Base-by-base conservation (phyloP, 257 asterid genomes). In the Capsicum chinense region DNA sequence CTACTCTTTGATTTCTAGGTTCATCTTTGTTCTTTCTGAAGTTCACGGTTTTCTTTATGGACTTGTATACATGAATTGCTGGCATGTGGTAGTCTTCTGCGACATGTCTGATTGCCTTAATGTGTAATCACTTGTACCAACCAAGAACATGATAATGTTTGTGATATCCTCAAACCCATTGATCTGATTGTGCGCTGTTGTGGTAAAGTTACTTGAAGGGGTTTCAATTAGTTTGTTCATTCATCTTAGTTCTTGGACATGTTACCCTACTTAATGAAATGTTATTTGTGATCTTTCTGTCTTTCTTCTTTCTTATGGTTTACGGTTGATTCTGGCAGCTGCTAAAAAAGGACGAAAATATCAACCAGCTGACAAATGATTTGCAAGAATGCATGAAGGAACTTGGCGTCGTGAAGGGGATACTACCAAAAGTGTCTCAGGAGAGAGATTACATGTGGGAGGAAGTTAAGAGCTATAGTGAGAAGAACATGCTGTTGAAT, bases 391-490 rank as follows among this genome's bases (percentile, higher is more conserved):
- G 94, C 87, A 90, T 89, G 89, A 93, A 90, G 87, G 99, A 95
- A 82, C 63, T 93, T 60, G 88, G 92, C 47, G 86, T 93, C 19
- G 87, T 93, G 48, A 90, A 88, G 89, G 99, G 99, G 70, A 91
- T 91, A 85, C 86, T 95, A 81, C 97, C 98, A 6, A 92, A 95
- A 92, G 95, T 97, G 35, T 87, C 96, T 1, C 94, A 92, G 88
- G 99, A 97, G 85, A 93, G 99, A 90, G 99, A 97, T 84, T 17
- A 83, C 86, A 85, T 95, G 96, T 95, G 99, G 99, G 93, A 93
- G 85, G 95, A 95, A 87, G 95, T 97, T 39, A 94, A 91, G 89
- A 90, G 92, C 86, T 89, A 87, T 26, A 89, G 91, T 2, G 99
- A 97, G 92, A 88, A 88, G 86, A 91, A 92, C 86, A 97, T 94